phyloP scores from a whole-genome alignment of 148 eudicot genomes.

The Persicaria tinctoria region DNA sequence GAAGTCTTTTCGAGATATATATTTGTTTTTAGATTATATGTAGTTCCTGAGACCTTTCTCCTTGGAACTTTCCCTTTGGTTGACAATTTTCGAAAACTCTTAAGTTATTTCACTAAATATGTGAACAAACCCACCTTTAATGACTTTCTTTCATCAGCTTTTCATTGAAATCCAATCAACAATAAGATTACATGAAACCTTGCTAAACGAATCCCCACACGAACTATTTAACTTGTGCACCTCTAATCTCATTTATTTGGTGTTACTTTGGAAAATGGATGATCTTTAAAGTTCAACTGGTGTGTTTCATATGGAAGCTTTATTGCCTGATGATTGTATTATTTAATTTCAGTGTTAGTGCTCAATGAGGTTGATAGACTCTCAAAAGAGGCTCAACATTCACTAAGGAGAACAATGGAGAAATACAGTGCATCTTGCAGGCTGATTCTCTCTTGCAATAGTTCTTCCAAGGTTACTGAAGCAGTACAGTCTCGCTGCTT shows the following conservation, averaged over 20 bases:
- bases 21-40: too few species aligned
- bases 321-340: slow-evolving; percentile 10
- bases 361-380: slow-evolving; percentile 99
- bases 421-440: slow-evolving; percentile 92
- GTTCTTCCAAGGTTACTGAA: slow-evolving; percentile 93
- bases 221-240: neutral
- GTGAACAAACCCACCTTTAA: neutral
- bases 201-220: neutral
- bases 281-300: neutral
- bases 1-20: too few species aligned
- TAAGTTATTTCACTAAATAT: neutral
- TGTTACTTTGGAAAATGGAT: neutral
- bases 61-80: neutral
- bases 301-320: neutral
- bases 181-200: neutral
- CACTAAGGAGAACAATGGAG: slow-evolving; percentile 95
- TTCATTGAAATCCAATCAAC: neutral
- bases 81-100: neutral
- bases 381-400: slow-evolving; percentile 96
- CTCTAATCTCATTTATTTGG: neutral
- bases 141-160: neutral
- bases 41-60: too few species aligned
- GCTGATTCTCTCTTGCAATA: slow-evolving; percentile 83
- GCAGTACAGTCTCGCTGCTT: slow-evolving; percentile 96
- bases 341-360: slow-evolving; percentile 52